Evolutionary conservation across 78 protist species (phyloP), one percentile per base, ranked within the genome.

Genomic region (Capsaspora owczarzaki): DNA sequence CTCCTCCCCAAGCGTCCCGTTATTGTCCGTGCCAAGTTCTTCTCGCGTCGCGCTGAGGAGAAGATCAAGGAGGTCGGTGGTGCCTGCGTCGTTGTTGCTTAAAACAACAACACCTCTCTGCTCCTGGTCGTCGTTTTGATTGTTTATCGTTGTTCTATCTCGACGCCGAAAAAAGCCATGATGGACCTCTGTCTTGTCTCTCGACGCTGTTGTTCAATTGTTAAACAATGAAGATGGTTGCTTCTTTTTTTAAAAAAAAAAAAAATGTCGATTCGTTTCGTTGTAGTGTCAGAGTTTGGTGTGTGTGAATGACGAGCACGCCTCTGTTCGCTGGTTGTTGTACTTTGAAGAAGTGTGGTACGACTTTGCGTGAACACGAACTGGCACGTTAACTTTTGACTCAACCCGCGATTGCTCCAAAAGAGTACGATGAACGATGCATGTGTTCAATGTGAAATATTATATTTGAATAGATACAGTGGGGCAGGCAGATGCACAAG

Each of bases 61-160:
- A 97, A 97, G 95, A 93, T 98, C 86, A 84, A 88, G 80, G 94
- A 84, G 38, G 97, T 71, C 68, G 99, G 99, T 42, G 99, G 99
- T 69, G 95, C 87, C 3, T 95, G 98, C 88, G 81, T 90, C 35
- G 85, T 95, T 60, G 81, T 84, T n/a, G 98, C 98, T 4, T 97
- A 90, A 91, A 70, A 5, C 68, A 10, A 16, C 42, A 23, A 33
- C 63, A 16, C 63, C 63, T 12, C n/a, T 56, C 8, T 56, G 63
- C n/a, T 12, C 63, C 4, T 56, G 10, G 10, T 20, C 19, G 38
- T 66, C 37, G 20, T 20, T 14, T 66, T 66, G 8, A 12, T 66
- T 66, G 72, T 66, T 19, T 25, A 66, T 66, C 8, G 72, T 35
- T 12, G 38, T 12, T 10, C 10, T 20, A 49, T 20, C 10, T 49